Evolutionary conservation across 179 eudicot genomes (phyloP), one percentile per base, ranked within the genome.

Genomic region (Pouteria campechiana): DNA sequence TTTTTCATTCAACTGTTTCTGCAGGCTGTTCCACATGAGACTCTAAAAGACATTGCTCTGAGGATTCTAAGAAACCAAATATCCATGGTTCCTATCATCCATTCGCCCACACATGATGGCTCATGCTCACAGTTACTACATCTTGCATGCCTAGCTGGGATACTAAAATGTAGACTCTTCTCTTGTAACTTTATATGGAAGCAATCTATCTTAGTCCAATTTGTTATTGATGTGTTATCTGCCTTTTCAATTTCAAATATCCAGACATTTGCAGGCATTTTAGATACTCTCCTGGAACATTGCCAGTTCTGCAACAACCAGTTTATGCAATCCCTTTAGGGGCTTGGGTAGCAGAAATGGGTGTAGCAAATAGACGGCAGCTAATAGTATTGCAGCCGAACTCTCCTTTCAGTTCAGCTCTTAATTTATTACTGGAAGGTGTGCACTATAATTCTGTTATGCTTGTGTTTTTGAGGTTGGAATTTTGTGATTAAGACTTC

Each of bases 1-100:
- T 17, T 43, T 16, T 19, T 14, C 1, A 19, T 51, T 21, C 13
- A 21, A 15, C 48, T 38, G 21, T 24, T 39, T 16, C 34, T 3
- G 22, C 59, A 76, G 83, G 73, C 68, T 49, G 71, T 42, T 50
- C 83, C 83, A 6, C 66, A 73, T 43, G 72, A 73, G 17, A 64
- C 73, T 25, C 54, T 76, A 6, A 63, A 41, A 41, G 61, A 65
- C 32, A 57, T 69, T 58, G 79, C 76, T 22, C 17, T 57, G 32
- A 64, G 58, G 46, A 41, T 76, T 39, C 32, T 76, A 54, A 52
- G 60, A 21, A 43, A 66, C 50, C 55, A 60, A 39, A 67, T 76
- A 57, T 68, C 76, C 30, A 45, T 71, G 14, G 46, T 76, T 48
- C 83, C 83, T 8, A 37, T 76, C 37, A 17, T 69, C 23, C 21